Percentiles rank a stretch among this genome's conserved stretches.
These are phyloP conservation scores for Chaetoceros tenuissimus DNA, from an alignment of 108 stramenopile genomes.

Conservation along the genomic window DNA sequence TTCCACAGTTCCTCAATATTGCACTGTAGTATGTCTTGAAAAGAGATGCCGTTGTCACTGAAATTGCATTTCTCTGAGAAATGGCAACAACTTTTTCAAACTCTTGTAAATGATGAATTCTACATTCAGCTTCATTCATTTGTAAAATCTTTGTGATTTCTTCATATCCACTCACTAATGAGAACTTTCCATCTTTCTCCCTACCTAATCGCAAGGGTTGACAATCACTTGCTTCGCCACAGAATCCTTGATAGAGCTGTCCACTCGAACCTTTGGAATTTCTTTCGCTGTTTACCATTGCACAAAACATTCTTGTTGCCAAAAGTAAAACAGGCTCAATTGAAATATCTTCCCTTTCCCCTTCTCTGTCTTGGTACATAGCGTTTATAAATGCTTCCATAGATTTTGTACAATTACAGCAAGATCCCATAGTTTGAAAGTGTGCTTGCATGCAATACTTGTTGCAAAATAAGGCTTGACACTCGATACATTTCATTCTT, in stretches of 20 bases:
- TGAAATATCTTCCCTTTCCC: neutral
- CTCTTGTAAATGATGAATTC: neutral
- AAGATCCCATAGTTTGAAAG: constrained; percentile 6
- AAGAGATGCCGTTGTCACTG: neutral
- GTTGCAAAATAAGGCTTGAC: constrained; percentile 25
- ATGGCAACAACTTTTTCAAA: neutral
- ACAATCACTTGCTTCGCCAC: constrained; percentile 25
- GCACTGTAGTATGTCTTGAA: neutral
- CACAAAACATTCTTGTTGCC: constrained; percentile 23
- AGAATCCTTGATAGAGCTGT: constrained; percentile 17
- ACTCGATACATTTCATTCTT: constrained; percentile 14
- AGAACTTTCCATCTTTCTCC: neutral
- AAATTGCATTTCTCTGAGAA: neutral
- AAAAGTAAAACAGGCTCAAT: constrained; percentile 20
- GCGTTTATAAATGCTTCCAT: constrained; percentile 4
- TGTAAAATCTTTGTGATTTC: neutral
- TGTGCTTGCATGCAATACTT: constrained; percentile 6
- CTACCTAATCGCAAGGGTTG: constrained; percentile 18
- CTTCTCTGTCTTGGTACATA: neutral
- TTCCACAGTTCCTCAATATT: constrained; percentile 4
- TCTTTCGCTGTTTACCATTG: constrained; percentile 7
- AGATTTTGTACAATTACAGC: constrained; percentile 11
- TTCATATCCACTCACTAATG: neutral
- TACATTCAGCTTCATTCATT: neutral
- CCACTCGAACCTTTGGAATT: neutral